Conservation (phyloP, 169 alveolate genomes). For the Condylostoma magnum region DNA sequence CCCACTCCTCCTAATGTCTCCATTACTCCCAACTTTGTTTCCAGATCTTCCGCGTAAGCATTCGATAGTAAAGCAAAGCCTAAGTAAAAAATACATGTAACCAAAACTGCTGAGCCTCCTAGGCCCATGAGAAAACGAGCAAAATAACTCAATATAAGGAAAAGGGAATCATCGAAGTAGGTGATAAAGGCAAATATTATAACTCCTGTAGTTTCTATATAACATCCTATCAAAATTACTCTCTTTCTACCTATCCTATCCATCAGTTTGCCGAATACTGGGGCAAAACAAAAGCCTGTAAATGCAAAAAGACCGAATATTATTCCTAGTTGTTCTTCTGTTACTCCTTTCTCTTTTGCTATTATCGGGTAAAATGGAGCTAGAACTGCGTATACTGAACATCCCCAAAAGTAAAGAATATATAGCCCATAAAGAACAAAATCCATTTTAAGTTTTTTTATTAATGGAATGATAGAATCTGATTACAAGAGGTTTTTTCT, state of each 20-base stretch:
- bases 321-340: slow-evolving; percentile 1
- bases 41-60: slow-evolving; percentile 16
- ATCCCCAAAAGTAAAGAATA: slow-evolving; percentile 26
- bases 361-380: slow-evolving; percentile 30
- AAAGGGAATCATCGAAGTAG: slow-evolving; percentile 5
- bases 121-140: slow-evolving; percentile 15
- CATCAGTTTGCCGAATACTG: slow-evolving; percentile 15
- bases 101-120: slow-evolving; percentile 27
- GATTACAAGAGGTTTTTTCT: no score
- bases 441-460: slow-evolving; percentile 15
- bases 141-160: not conserved
- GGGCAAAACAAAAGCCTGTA: slow-evolving; percentile 2
- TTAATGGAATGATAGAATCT: no score
- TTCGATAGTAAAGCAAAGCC: slow-evolving; percentile 18
- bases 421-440: not conserved
- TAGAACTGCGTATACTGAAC: slow-evolving; percentile 23
- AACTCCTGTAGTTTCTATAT: slow-evolving; percentile 8
- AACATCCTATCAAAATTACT: slow-evolving; percentile 12
- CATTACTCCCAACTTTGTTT: slow-evolving; percentile 17
- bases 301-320: slow-evolving; percentile 26
- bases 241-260: slow-evolving; percentile 2
- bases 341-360: slow-evolving; percentile 27
- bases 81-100: no score
- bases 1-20: slow-evolving; percentile 31
- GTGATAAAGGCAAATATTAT: slow-evolving; percentile 10